Base-by-base conservation (phyloP, 495 filamentous ascomycete species). In the Tuber melanosporum region DNA sequence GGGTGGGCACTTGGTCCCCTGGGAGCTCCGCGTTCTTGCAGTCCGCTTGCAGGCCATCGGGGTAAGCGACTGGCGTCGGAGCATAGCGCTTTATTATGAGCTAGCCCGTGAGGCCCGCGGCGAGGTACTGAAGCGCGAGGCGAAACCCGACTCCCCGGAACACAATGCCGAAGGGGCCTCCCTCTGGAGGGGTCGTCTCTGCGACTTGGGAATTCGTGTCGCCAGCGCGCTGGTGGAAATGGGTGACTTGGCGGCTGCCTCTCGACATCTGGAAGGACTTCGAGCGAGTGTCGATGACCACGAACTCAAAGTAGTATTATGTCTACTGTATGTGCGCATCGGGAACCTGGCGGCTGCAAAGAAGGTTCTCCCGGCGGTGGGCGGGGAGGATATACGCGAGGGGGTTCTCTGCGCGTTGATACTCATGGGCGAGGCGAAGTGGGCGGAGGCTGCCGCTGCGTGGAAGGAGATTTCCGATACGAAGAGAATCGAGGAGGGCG, bases 41-140 rank as follows among this genome's bases (percentile, higher is more conserved):
- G 91, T 97, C 39, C 87, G 94, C 4, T 87, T 98, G 46, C 93
- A 97, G 80, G 92, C 91, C 20, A 89, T 97, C 52, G 93, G 92
- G 1, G 95, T 93, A 80, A 91, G 89, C 22, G 95, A 98, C 84
- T 87, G 90, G 57, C 88, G 94, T n/a, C 87, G 93, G 73, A 91
- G 91, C n/a, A 90, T 99, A 57, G 93, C 92, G 84, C 91, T 91
- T 39, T 92, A 95, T 82, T 98, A 97, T 82, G 94, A 97, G 75
- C 87, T 99, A 1, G 95, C 90, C 0, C 82, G 91, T 20, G 94
- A 97, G 83, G 92, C 90, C 2, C 85, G 95, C 44, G 84, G 83
- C 1, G 87, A 88, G 44, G 81, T 92, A 22, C 83, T 86, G 73
- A 75, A 85, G 76, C 57, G 26, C 43, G 83, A 19, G 82, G 80